phyloP scores from a whole-genome alignment of 768 basidiomycete genomes.

The Lanmaoa pseudosensibilis region DNA sequence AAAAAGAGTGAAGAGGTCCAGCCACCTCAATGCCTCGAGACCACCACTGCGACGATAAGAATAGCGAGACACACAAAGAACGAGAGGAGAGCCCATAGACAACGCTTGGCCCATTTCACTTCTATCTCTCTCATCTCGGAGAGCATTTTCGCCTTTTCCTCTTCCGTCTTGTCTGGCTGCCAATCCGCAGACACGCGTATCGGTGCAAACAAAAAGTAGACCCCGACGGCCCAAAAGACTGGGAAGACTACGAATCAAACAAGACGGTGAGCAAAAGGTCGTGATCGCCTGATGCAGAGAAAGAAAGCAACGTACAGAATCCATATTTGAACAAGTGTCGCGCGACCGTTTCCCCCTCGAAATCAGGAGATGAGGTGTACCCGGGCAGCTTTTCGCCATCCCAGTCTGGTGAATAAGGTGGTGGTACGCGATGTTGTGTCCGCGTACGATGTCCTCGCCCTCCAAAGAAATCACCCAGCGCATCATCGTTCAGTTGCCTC shows the following conservation, averaged over 20 bases:
- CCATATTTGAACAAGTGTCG: constrained; percentile 64
- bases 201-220: constrained; percentile 54
- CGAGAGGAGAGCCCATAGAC: constrained; percentile 51
- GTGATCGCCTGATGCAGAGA: neutral
- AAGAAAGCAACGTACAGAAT: constrained; percentile 44
- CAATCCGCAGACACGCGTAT: constrained; percentile 50
- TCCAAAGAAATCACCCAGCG: constrained; percentile 34
- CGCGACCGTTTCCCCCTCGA: constrained; percentile 55
- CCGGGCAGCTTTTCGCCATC: constrained; percentile 31
- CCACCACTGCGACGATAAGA: constrained; percentile 25
- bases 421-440: constrained; percentile 29
- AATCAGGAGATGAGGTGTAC: constrained; percentile 28
- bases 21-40: constrained; percentile 22
- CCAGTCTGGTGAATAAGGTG: constrained; percentile 47
- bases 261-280: neutral
- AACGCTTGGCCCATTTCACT: constrained; percentile 57
- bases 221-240: constrained; percentile 60
- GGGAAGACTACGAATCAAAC: constrained; percentile 48
- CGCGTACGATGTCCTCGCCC: constrained; percentile 28
- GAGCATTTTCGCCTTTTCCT: constrained; percentile 48
- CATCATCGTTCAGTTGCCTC: constrained; percentile 31
- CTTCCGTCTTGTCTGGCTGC: constrained; percentile 56
- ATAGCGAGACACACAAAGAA: constrained; percentile 41
- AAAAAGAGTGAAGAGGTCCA: neutral
- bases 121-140: constrained; percentile 48